A percentile compares a stretch with the other conserved stretches of the same genome.
Evolutionary conservation across 495 filamentous ascomycete genomes (phyloP).

Genomic region (Penicillium atrosanguineum): DNA sequence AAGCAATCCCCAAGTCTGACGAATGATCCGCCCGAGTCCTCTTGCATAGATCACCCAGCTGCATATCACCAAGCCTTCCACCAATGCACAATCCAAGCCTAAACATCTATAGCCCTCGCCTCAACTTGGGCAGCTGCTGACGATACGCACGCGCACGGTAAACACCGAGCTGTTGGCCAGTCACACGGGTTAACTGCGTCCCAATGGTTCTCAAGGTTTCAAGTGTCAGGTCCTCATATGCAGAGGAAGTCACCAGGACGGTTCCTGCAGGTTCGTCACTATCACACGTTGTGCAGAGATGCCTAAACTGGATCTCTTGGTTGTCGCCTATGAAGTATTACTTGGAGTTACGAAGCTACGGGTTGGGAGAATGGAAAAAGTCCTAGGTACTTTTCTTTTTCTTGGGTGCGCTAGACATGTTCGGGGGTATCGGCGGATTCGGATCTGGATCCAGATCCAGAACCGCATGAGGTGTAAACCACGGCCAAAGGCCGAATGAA

Average conservation of each 20-base stretch:
- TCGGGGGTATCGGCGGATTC: slow-evolving; percentile 1
- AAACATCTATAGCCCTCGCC: not conserved
- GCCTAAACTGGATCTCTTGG: not conserved
- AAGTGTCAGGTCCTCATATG: not conserved
- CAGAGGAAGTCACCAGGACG: slow-evolving; percentile 1
- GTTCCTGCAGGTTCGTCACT: not conserved
- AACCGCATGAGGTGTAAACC: not conserved
- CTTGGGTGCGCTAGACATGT: not conserved
- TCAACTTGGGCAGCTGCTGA: not conserved
- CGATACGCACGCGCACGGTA: not conserved
- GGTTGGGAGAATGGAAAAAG: not conserved
- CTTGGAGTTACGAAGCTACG: not conserved
- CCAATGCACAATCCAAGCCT: not conserved
- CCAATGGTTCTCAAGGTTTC: too few relatives aligned
- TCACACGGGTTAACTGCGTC: not conserved
- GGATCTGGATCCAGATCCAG: not conserved
- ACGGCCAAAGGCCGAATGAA: not conserved
- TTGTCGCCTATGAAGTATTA: not conserved
- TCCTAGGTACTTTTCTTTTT: not conserved
- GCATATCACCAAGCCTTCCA: too few relatives aligned
- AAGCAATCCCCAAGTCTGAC: too few relatives aligned
- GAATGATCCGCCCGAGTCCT: too few relatives aligned
- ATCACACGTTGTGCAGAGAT: not conserved
- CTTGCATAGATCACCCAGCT: too few relatives aligned
- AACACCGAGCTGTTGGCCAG: not conserved